Evolutionary conservation across 352 stramenopile species (phyloP).

Genomic region (Phytopythium helicoides): DNA sequence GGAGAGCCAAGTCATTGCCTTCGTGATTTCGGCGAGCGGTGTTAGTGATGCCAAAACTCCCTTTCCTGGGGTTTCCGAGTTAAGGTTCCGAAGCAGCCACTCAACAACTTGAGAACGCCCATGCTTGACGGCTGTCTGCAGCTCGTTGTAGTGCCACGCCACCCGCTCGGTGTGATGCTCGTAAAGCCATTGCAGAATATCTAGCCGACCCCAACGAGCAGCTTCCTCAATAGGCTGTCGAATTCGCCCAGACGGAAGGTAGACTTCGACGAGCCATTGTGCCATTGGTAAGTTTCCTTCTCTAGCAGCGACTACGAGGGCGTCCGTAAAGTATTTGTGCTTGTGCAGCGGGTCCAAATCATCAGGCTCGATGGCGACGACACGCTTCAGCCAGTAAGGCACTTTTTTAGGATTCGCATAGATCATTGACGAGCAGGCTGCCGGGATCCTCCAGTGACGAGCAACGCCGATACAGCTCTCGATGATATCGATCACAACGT

Average conservation of each 20-base stretch:
- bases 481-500: neutral
- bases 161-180: neutral
- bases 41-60: too few species aligned
- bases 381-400: neutral
- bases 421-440: neutral
- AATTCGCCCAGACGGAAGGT: neutral
- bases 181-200: neutral
- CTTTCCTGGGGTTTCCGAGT: too few species aligned
- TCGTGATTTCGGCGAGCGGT: too few species aligned
- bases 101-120: neutral
- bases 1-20: too few species aligned
- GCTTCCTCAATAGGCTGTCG: neutral
- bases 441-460: neutral
- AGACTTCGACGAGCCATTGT: slow-evolving; percentile 1
- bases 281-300: neutral
- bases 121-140: neutral
- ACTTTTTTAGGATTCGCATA: neutral
- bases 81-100: neutral
- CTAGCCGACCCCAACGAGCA: neutral
- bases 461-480: neutral
- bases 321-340: slow-evolving; percentile 2
- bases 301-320: neutral
- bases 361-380: neutral
- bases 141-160: neutral
- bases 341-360: neutral